Base-by-base conservation (phyloP, 805 yeast genomes). In the Barnettozyma populi region DNA sequence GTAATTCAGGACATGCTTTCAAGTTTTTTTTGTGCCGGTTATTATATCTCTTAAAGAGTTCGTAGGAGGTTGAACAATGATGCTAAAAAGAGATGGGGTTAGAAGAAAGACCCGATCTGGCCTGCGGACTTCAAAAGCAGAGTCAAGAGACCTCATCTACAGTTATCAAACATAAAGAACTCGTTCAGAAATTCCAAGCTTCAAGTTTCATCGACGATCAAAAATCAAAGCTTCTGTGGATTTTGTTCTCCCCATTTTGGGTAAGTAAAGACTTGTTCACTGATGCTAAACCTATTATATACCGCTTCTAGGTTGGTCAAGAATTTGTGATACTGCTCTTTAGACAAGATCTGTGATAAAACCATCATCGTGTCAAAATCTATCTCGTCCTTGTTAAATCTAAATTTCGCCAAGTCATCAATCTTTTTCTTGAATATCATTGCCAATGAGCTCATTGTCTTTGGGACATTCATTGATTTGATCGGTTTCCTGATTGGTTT, bases 1-100 rank as follows among this genome's bases (percentile, higher is more conserved):
- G 79, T 16, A 78, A 74, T 53, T 68, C 77, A 4, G 76, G 78
- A 8, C 78, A 74, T 56, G 75, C 66, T 5, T 74, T 67, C 58
- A 74, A 74, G 55, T n/a, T n/a, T n/a, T n/a, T n/a, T 70, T 70
- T 40, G 52, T 74, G 46, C 79, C 79, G 14, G 69, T 64, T 38
- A 71, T 74, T 74, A 74, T 50, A 71, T 74, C 16, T 45, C 49
- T 3, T 58, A 57, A n/a, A 63, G 57, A 31, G 39, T 71, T 25
- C 67, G 68, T 36, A 66, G 63, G 7, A 54, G 50, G 2, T 50
- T 71, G 40, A 55, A 52, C 13, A 35, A 46, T 3, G 63, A 59
- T 13, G 53, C 60, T 34, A 45, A 45, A 1, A 27, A 45, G 19
- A 64, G 57, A 39, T 67, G 69, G 73, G 51, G 49, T 35, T 69